Evolutionary conservation across 495 filamentous ascomycete species (phyloP).

Genomic region (Aspergillus wentii): DNA sequence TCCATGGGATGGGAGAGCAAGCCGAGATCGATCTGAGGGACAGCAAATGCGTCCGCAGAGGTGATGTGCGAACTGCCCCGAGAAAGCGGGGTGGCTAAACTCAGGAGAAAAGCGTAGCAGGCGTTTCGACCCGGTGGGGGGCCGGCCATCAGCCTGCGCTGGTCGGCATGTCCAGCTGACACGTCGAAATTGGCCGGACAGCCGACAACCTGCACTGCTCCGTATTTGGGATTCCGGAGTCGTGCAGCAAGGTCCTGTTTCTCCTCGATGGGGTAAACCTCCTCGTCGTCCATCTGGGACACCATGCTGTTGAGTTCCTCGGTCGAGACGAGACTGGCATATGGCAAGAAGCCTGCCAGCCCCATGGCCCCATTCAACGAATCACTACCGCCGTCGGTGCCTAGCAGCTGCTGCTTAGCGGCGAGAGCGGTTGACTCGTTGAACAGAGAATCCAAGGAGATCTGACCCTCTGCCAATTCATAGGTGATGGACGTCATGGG

Average conservation of each 20-base stretch:
- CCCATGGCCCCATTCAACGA: slow-evolving; percentile 3
- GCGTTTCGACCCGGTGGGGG: neutral
- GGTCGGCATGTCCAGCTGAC: neutral
- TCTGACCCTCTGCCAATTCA: neutral
- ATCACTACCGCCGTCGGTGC: slow-evolving; percentile 1
- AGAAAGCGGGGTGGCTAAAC: slow-evolving; percentile 25
- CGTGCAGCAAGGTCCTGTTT: slow-evolving; percentile 1
- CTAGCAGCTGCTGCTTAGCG: neutral
- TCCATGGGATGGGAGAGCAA: slow-evolving; percentile 28
- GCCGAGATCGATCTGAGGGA: slow-evolving; percentile 25
- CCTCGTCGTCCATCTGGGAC: neutral
- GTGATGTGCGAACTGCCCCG: slow-evolving; percentile 29
- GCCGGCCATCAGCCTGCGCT: slow-evolving; percentile 1
- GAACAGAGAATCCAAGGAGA: slow-evolving; percentile 2
- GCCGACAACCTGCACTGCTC: slow-evolving; percentile 4
- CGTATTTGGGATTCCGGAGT: slow-evolving; percentile 3
- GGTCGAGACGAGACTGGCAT: neutral
- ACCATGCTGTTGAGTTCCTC: neutral
- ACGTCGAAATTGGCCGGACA: slow-evolving; percentile 2
- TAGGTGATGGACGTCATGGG: slow-evolving; percentile 2
- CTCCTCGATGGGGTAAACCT: neutral
- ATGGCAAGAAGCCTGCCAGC: slow-evolving; percentile 5
- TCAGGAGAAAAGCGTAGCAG: slow-evolving; percentile 9
- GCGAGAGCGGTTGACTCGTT: neutral
- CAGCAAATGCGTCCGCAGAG: slow-evolving; percentile 20